Evolutionary conservation across 371 early-diverging fungal species (phyloP).

Genomic region (Mortierella sp.): DNA sequence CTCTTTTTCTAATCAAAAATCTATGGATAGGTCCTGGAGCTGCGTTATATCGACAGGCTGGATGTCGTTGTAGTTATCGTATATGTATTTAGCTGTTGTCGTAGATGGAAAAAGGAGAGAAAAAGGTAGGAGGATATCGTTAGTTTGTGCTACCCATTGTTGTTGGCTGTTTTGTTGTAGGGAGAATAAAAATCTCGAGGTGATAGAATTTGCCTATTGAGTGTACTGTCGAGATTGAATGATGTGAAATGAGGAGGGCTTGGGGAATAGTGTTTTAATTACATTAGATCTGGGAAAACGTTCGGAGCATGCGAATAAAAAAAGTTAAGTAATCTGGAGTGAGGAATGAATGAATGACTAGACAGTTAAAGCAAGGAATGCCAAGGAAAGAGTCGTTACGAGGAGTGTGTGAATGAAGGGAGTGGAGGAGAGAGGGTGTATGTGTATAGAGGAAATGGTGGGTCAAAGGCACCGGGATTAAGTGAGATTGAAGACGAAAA

Average conservation of each 20-base stretch:
- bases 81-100: background rate
- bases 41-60: background rate
- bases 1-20: slow-evolving; percentile 1
- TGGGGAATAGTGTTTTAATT: background rate
- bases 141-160: background rate
- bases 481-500: slow-evolving; percentile 3
- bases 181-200: background rate
- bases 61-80: background rate
- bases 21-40: background rate
- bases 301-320: background rate
- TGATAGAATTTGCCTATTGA: background rate
- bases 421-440: background rate
- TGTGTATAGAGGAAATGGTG: background rate
- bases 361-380: slow-evolving; percentile 1
- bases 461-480: background rate
- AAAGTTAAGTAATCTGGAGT: background rate
- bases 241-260: too few species aligned
- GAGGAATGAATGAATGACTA: slow-evolving; percentile 1
- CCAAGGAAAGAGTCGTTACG: slow-evolving; percentile 2
- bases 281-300: background rate
- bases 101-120: background rate
- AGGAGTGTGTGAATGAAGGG: background rate
- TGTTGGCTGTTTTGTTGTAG: background rate
- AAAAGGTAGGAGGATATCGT: background rate
- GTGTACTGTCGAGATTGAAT: too few species aligned